Base-by-base conservation (phyloP, 106 monocot species). In the Narthecium ossifragum region DNA sequence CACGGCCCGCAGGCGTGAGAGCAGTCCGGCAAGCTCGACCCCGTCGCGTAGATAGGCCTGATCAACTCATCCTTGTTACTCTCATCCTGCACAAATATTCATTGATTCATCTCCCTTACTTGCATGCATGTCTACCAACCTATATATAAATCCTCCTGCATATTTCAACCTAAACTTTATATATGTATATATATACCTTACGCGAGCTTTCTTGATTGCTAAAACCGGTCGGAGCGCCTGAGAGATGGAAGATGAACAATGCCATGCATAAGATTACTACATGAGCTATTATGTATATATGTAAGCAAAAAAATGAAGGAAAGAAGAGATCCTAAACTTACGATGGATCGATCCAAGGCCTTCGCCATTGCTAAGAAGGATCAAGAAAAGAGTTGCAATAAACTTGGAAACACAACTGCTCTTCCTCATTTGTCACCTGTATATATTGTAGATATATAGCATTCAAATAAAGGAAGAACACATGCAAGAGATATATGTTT, bases 1-100 rank as follows among this genome's bases (percentile, higher is more conserved):
- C 88, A 92, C 23, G 92, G 72, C 30, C 92, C 88, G 57, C 92
- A 92, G 1, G 92, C 88, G 39, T 92, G 81, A 26, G 81, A 73
- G 61, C 84, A 92, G 62, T 85, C 81, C 3, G 88, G 88, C 76
- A 92, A 41, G 59, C 78, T 84, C 32, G 92, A 92, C 1, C 84
- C 84, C 10, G 79, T 72, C 3, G 73, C 68, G 15, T 67, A 50
- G 10, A 60, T 34, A 1, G 33, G 52, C 22, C 39, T 46, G 26
- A 23, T 20, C 8, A 26, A 0, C 31, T 31, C 60, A 12, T 49
- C 61, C 4, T 45, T 37, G 0, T 1, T 26, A 25, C 23, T 40
- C 25, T 63, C 55, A 54, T 53, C 41, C 63, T 36, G 32, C 12
- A 34, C 62, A 7, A 8, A 34, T 36, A 23, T 13, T 6, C 13